A percentile compares a stretch with the other conserved stretches of the same genome.
Evolutionary conservation across 2,329 filamentous ascomycete genomes (phyloP).

Genomic region (Neofusicoccum sp.): DNA sequence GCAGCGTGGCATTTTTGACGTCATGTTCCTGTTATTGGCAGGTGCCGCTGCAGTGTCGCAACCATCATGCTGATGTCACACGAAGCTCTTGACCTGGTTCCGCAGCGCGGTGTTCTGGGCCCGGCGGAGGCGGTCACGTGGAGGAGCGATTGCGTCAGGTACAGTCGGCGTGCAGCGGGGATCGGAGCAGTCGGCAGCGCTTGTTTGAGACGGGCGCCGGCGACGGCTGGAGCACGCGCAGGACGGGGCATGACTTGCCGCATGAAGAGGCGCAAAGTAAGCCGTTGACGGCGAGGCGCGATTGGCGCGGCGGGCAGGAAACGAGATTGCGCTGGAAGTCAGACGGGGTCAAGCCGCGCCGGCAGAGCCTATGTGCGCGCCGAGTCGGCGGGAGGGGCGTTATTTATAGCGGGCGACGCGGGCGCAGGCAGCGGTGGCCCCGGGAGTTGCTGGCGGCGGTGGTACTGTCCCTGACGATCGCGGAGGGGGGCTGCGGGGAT

Average conservation of each 20-base stretch:
- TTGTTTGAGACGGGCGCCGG: too few species aligned
- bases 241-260: neutral
- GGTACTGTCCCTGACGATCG: conserved; percentile 13
- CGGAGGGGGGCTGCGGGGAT: neutral
- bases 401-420: conserved; percentile 6
- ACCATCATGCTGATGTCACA: neutral
- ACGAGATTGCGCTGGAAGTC: conserved; percentile 4
- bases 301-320: neutral
- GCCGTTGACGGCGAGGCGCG: neutral
- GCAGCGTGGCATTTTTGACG: too few species aligned
- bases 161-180: too few species aligned
- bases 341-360: neutral
- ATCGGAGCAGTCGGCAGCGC: too few species aligned
- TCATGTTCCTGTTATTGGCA: neutral
- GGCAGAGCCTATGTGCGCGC: neutral
- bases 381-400: neutral
- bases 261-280: neutral
- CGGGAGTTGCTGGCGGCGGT: neutral
- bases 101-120: neutral
- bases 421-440: neutral
- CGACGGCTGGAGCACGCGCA: neutral
- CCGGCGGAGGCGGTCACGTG: neutral
- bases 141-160: too few species aligned
- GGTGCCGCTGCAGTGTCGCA: neutral
- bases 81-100: neutral